Conservation (phyloP, 2,329 filamentous ascomycete species). For the Nigrospora oryzae region DNA sequence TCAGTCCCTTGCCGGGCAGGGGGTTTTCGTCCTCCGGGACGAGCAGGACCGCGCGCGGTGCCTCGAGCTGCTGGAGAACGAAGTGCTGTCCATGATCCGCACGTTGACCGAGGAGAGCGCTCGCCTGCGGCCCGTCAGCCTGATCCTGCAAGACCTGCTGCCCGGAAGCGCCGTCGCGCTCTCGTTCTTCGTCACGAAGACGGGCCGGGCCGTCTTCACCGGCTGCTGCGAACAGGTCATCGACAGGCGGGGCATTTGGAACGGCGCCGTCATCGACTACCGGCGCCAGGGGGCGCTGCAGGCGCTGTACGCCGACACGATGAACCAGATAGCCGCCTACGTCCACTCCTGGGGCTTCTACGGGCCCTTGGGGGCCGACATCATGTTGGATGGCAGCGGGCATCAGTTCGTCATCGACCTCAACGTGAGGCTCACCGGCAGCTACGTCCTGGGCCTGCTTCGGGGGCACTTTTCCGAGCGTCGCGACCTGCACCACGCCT, state of each 20-base stretch:
- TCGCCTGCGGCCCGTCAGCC: not conserved
- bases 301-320: not conserved
- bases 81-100: not conserved
- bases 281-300: not conserved
- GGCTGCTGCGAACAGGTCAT: slow-evolving; percentile 1
- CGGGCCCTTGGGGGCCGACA: not conserved
- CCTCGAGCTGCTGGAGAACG: not conserved
- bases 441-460: not conserved
- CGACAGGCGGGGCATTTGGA: not conserved
- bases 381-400: not conserved
- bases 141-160: not conserved
- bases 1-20: not conserved
- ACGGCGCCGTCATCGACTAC: not conserved
- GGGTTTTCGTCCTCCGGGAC: not conserved
- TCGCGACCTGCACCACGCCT: not conserved
- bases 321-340: not conserved
- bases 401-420: not conserved
- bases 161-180: not conserved
- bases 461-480: not conserved
- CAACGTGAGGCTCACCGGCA: not conserved
- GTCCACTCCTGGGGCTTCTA: not conserved
- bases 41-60: not conserved
- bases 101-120: not conserved
- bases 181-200: not conserved
- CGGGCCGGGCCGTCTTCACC: not conserved